Evolutionary conservation across 768 basidiomycete genomes (phyloP).

Genomic region (Agaricus blazei): DNA sequence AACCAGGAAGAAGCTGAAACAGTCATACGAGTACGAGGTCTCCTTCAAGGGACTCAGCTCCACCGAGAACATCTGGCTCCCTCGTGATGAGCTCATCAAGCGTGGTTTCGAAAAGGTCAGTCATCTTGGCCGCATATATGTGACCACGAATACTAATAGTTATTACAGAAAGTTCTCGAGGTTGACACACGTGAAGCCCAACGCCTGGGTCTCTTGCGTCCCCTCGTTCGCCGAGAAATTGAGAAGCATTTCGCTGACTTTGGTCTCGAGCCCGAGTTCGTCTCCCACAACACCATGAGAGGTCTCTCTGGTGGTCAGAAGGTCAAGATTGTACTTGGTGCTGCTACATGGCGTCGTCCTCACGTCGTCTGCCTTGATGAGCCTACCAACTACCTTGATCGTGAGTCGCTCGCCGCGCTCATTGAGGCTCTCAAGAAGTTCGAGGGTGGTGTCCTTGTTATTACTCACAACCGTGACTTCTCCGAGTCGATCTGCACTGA

Average conservation of each 20-base stretch:
- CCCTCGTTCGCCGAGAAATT: slow-evolving; percentile 97
- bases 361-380: slow-evolving; percentile 97
- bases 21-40: slow-evolving; percentile 98
- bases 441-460: slow-evolving; percentile 97
- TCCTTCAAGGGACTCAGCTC: slow-evolving; percentile 94
- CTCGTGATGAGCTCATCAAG: slow-evolving; percentile 95
- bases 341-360: slow-evolving; percentile 98
- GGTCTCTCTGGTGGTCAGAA: slow-evolving; percentile 99
- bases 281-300: slow-evolving; percentile 98
- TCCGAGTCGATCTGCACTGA: slow-evolving; percentile 97
- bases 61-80: slow-evolving; percentile 96
- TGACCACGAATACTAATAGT: slow-evolving; percentile 11
- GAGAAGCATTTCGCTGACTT: slow-evolving; percentile 99
- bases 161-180: slow-evolving; percentile 82
- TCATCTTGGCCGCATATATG: slow-evolving; percentile 5
- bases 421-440: slow-evolving; percentile 97
- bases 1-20: slow-evolving; percentile 95
- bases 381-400: slow-evolving; percentile 99
- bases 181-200: slow-evolving; percentile 97
- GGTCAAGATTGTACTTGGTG: slow-evolving; percentile 98
- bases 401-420: slow-evolving; percentile 97
- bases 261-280: slow-evolving; percentile 98
- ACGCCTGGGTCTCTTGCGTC: slow-evolving; percentile 89
- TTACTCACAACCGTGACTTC: slow-evolving; percentile 98
- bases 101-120: slow-evolving; percentile 93